Evolutionary conservation across 129 eudicot genomes (phyloP).

Genomic region (Saposhnikovia divaricata): DNA sequence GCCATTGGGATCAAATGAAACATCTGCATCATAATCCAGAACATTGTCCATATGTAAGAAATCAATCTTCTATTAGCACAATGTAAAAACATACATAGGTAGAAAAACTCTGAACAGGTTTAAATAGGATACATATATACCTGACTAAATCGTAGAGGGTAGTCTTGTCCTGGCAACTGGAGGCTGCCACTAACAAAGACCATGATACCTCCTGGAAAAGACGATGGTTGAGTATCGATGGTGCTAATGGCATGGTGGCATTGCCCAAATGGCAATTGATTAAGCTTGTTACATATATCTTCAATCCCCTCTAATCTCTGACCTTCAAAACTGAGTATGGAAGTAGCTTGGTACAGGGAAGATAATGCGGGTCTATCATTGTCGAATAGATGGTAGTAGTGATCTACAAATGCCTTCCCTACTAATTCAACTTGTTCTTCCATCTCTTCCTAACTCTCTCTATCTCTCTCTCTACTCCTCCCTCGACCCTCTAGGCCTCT

Average conservation of each 20-base stretch:
- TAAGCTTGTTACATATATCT: conserved; percentile 43
- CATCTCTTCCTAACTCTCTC: conserved; percentile 24
- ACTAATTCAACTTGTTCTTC: conserved; percentile 62
- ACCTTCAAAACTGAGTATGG: conserved; percentile 78
- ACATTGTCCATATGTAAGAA: not conserved
- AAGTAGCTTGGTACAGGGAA: conserved; percentile 55
- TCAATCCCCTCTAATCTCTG: conserved; percentile 52
- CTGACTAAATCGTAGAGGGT: conserved; percentile 81
- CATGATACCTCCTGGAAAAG: conserved; percentile 52
- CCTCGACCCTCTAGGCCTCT: not conserved
- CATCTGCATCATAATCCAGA: conserved; percentile 39
- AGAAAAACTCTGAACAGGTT: not conserved
- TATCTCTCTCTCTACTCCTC: not conserved
- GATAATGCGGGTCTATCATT: conserved; percentile 48
- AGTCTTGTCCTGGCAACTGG: conserved; percentile 56
- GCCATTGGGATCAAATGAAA: conserved; percentile 66
- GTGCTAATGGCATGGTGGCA: conserved; percentile 81
- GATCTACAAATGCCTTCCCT: conserved; percentile 87
- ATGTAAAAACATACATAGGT: not conserved
- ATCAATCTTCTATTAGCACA: not conserved
- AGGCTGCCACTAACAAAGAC: conserved; percentile 92
- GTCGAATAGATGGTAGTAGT: conserved; percentile 69
- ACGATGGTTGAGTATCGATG: conserved; percentile 62
- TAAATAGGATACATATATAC: conserved; percentile 6
- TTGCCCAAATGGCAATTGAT: conserved; percentile 55